phyloP scores from a whole-genome alignment of 306 rosid genomes.

The Malus sieversii region DNA sequence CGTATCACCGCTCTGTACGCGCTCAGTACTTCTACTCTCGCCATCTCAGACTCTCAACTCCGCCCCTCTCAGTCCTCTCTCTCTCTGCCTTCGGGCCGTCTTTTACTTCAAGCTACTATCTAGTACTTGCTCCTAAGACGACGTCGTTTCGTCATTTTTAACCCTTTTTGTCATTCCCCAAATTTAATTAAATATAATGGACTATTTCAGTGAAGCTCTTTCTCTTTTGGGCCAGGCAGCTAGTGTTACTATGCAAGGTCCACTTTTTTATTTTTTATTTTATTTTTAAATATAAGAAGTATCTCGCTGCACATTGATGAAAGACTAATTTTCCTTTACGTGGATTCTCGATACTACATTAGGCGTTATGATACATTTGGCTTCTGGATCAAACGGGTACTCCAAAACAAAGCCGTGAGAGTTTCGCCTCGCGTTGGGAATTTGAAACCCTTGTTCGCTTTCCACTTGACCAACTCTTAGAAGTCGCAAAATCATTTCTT shows the following conservation, averaged over 20 bases:
- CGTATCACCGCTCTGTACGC: slow-evolving; percentile 71
- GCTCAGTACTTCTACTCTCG: slow-evolving; percentile 49
- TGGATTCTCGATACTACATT: too few relatives aligned
- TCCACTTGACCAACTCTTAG: too few relatives aligned
- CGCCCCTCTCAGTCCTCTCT: not conserved
- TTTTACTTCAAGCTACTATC: not conserved
- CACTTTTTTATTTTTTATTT: not conserved
- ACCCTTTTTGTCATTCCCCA: too few relatives aligned
- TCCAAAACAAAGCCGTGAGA: too few relatives aligned
- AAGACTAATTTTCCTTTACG: not conserved
- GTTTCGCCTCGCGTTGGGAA: too few relatives aligned
- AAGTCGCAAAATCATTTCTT: too few relatives aligned
- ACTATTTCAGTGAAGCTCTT: not conserved
- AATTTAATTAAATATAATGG: not conserved
- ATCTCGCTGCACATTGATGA: too few relatives aligned
- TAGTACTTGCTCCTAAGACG: not conserved
- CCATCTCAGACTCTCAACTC: slow-evolving; percentile 26
- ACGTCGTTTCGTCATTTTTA: not conserved
- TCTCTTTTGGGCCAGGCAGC: not conserved
- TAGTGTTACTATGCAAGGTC: not conserved
- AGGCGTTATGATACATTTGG: too few relatives aligned
- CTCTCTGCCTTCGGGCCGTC: not conserved
- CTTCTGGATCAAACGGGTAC: too few relatives aligned
- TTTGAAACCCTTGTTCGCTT: too few relatives aligned
- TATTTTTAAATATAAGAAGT: not conserved